Evolutionary conservation across 352 stramenopile genomes (phyloP).

Genomic region (Achlya hypogyna): DNA sequence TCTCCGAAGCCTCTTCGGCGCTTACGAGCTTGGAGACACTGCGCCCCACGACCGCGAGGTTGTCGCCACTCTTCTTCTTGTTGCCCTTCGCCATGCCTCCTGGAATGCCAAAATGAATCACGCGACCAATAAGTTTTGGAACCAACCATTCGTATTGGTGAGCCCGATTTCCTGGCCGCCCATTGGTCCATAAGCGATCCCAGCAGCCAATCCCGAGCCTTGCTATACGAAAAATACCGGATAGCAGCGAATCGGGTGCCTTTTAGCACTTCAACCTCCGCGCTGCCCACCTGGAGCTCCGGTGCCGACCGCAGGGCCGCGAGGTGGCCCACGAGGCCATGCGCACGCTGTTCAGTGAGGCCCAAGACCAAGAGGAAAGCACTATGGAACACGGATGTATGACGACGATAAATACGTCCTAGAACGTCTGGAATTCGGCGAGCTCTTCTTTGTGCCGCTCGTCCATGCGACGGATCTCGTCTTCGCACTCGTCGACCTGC

Average conservation of each 20-base stretch:
- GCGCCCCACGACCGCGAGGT: conserved; percentile 11
- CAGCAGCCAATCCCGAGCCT: neutral
- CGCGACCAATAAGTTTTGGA: neutral
- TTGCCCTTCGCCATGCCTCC: neutral
- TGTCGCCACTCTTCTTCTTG: neutral
- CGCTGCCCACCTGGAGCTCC: no score
- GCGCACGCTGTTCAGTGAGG: no score
- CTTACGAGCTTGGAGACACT: conserved; percentile 37
- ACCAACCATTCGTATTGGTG: conserved; percentile 19
- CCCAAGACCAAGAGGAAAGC: no score
- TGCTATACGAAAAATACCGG: neutral
- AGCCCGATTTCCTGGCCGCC: neutral
- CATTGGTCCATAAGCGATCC: neutral
- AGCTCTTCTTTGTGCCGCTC: conserved; percentile 34
- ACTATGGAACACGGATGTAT: no score
- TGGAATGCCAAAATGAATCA: neutral
- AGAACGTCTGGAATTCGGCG: conserved; percentile 19
- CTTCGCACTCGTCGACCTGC: conserved; percentile 64
- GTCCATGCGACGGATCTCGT: conserved; percentile 74
- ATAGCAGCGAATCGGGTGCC: no score
- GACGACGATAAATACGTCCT: conserved; percentile 13
- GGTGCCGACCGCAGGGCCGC: no score
- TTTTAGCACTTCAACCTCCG: no score
- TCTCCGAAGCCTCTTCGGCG: conserved; percentile 59
- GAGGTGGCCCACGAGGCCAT: no score